These are phyloP conservation scores for Fusarium penzigii DNA, from an alignment of 2,329 filamentous ascomycete genomes.

Conservation along the genomic window DNA sequence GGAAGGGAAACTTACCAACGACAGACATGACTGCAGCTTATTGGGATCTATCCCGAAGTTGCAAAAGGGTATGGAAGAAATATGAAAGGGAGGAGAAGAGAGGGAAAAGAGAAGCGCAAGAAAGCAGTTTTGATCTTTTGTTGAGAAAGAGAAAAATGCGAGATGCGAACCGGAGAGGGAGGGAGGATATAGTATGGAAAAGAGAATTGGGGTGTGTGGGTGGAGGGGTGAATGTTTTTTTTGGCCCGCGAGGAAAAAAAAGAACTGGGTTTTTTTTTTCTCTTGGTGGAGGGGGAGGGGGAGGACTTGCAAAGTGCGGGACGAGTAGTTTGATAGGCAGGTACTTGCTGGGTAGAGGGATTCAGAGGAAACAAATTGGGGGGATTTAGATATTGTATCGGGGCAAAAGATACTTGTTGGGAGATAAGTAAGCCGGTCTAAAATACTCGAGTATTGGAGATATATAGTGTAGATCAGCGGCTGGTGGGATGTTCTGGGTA, in stretches of 20 bases:
- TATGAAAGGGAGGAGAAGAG: slow-evolving; percentile 15
- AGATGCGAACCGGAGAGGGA: slow-evolving; percentile 14
- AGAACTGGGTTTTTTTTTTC: slow-evolving; percentile 4
- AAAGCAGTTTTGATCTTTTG: too few relatives aligned
- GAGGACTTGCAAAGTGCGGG: neutral
- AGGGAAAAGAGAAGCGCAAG: slow-evolving; percentile 13
- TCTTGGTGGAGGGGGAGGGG: slow-evolving; percentile 9
- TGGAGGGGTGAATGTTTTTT: slow-evolving; percentile 9
- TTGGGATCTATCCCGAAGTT: slow-evolving; percentile 26
- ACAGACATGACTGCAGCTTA: slow-evolving; percentile 52
- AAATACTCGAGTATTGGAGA: too few relatives aligned
- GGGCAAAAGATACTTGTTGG: too few relatives aligned
- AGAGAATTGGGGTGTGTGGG: slow-evolving; percentile 20
- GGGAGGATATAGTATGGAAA: slow-evolving; percentile 3
- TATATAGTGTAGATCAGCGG: too few relatives aligned
- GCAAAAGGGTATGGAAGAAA: slow-evolving; percentile 20
- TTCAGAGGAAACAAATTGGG: too few relatives aligned
- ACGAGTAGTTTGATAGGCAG: too few relatives aligned
- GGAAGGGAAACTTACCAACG: slow-evolving; percentile 47
- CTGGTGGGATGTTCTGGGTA: too few relatives aligned
- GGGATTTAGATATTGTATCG: too few relatives aligned
- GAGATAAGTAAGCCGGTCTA: too few relatives aligned
- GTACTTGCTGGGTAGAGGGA: too few relatives aligned
- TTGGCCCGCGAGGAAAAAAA: too few relatives aligned
- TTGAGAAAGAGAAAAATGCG: slow-evolving; percentile 1